These are phyloP conservation scores for Calocera viscosa DNA, from an alignment of 768 basidiomycete species.

Conservation along the genomic window DNA sequence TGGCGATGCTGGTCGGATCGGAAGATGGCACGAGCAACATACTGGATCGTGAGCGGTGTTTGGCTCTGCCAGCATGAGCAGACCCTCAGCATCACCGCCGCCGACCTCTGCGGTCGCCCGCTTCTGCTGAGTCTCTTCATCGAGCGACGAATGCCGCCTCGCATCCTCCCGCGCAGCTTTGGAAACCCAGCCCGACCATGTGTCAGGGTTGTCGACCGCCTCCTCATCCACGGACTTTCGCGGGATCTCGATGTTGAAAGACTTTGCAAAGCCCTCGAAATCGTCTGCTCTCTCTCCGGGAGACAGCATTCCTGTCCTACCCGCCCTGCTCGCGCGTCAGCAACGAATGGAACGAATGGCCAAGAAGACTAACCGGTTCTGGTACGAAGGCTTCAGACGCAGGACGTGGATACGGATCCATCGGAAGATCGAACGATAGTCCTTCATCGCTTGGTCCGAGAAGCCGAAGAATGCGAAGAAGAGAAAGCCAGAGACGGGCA, in stretches of 20 bases:
- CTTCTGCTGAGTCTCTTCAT: background rate
- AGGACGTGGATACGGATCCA: constrained; percentile 7
- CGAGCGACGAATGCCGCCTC: background rate
- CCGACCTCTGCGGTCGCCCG: no score
- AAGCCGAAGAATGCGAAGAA: constrained; percentile 49
- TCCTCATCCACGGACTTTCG: background rate
- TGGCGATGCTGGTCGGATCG: background rate
- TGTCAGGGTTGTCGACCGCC: background rate
- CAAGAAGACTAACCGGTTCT: background rate
- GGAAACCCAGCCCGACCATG: background rate
- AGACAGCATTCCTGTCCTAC: background rate
- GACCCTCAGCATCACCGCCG: no score
- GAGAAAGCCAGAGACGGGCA: constrained; percentile 33
- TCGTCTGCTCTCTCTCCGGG: background rate
- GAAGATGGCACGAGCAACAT: background rate
- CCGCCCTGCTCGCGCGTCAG: background rate
- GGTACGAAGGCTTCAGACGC: background rate
- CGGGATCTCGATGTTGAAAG: background rate
- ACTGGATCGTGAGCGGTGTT: no score
- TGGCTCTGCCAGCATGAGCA: no score
- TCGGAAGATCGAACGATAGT: constrained; percentile 32
- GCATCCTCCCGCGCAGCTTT: background rate
- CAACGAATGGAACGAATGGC: background rate
- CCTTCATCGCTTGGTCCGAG: constrained; percentile 35
- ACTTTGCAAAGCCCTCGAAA: background rate